These are phyloP conservation scores for Sarcodon sp. DNA, from an alignment of 768 basidiomycete genomes.

Conservation along the genomic window DNA sequence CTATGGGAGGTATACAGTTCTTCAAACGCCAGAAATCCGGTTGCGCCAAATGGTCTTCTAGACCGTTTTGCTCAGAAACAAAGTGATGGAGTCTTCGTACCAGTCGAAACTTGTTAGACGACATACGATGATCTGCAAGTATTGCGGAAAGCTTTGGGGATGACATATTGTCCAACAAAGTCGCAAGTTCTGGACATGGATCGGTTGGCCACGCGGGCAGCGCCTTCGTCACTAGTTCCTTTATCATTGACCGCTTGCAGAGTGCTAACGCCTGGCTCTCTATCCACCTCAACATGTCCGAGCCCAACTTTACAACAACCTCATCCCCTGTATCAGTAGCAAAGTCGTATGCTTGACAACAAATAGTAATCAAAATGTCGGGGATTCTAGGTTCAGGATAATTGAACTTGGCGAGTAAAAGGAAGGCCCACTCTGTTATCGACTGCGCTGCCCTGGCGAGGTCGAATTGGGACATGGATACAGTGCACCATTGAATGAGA, in stretches of 20 bases:
- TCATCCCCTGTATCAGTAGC: conserved; percentile 18
- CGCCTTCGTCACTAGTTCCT: conserved; percentile 35
- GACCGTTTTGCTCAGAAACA: conserved; percentile 24
- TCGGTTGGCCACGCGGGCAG: conserved; percentile 69
- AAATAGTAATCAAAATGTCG: conserved; percentile 58
- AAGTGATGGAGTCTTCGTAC: conserved; percentile 51
- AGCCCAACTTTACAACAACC: conserved; percentile 22
- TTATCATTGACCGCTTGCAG: conserved; percentile 22
- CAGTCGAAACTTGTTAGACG: conserved; percentile 66
- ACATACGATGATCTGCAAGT: conserved; percentile 45
- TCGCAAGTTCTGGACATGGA: conserved; percentile 32
- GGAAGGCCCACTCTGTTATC: conserved; percentile 68
- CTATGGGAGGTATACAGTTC: conserved; percentile 48
- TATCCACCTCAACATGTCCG: conserved; percentile 48
- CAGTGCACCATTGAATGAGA: conserved; percentile 52
- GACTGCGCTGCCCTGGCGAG: conserved; percentile 60
- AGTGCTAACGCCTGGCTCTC: conserved; percentile 38
- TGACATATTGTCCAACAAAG: conserved; percentile 31
- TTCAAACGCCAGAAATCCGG: conserved; percentile 80
- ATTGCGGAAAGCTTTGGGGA: conserved; percentile 35
- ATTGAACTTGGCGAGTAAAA: conserved; percentile 27
- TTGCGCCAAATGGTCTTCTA: conserved; percentile 33
- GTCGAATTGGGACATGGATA: conserved; percentile 56
- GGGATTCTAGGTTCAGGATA: conserved; percentile 41
- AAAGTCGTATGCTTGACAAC: conserved; percentile 46